phyloP scores from a whole-genome alignment of 805 yeast species.

The Priceomyces melissophilus region DNA sequence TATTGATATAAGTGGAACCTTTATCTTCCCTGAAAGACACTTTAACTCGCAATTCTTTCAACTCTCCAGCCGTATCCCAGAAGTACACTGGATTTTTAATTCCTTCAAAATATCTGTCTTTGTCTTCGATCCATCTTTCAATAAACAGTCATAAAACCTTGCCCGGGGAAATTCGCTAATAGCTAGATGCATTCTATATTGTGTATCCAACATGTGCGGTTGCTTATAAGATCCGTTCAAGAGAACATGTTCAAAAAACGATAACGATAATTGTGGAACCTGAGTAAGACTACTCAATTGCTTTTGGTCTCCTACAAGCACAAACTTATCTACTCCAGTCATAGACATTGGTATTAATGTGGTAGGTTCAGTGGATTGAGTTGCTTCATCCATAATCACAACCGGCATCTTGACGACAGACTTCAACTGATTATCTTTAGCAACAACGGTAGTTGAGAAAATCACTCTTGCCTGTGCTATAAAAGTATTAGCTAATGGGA shows the following conservation, averaged over 20 bases:
- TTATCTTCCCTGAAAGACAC: constrained; percentile 43
- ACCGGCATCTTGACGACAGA: constrained; percentile 54
- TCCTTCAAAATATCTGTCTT: constrained; percentile 44
- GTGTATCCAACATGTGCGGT: constrained; percentile 68
- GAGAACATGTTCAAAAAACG: constrained; percentile 65
- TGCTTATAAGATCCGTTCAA: constrained; percentile 56
- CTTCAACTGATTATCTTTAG: constrained; percentile 64
- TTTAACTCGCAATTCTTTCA: constrained; percentile 47
- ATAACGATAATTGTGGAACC: constrained; percentile 61
- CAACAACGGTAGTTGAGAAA: constrained; percentile 69
- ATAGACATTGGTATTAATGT: constrained; percentile 69
- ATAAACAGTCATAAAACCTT: constrained; percentile 46
- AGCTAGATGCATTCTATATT: constrained; percentile 65
- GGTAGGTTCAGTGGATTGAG: constrained; percentile 72
- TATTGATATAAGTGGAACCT: constrained; percentile 60
- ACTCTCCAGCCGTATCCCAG: constrained; percentile 54
- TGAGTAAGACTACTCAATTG: constrained; percentile 71
- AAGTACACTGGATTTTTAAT: constrained; percentile 54
- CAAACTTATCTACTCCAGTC: constrained; percentile 62
- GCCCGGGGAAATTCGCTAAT: constrained; percentile 58
- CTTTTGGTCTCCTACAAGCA: constrained; percentile 73
- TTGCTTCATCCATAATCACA: constrained; percentile 76
- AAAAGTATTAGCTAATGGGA: constrained; percentile 44
- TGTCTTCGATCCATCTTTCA: constrained; percentile 59
- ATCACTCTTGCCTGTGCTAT: constrained; percentile 66